phyloP scores from a whole-genome alignment of 352 stramenopile species.

The Phytopythium cucurbitacearum region DNA sequence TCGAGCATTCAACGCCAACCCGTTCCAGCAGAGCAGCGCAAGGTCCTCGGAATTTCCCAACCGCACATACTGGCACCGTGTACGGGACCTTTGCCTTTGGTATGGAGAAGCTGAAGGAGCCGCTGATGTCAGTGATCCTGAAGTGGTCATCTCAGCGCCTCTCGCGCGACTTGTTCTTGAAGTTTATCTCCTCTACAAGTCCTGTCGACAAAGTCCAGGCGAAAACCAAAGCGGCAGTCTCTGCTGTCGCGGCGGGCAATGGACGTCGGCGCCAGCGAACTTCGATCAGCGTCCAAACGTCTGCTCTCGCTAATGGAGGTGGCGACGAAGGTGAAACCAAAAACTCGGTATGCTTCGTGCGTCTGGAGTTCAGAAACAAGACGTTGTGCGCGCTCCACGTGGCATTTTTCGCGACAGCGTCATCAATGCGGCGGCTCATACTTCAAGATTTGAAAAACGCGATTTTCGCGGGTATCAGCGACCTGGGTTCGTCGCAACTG shows the following conservation, averaged over 20 bases:
- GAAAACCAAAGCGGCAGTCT: conserved; percentile 8
- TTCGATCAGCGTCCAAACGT: too few relatives aligned
- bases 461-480: conserved; percentile 54
- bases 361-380: conserved; percentile 76
- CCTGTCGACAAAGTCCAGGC: conserved; percentile 14
- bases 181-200: conserved; percentile 41
- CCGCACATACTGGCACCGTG: conserved; percentile 4
- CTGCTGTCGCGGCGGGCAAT: background rate
- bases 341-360: conserved; percentile 76
- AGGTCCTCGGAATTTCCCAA: conserved; percentile 6
- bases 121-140: conserved; percentile 46
- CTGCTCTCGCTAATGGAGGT: conserved; percentile 4
- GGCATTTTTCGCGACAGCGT: conserved; percentile 80
- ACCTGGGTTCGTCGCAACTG: conserved; percentile 16
- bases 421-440: conserved; percentile 56
- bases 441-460: conserved; percentile 66
- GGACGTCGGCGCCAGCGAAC: conserved; percentile 2
- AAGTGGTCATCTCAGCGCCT: conserved; percentile 81
- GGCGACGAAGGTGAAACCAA: conserved; percentile 30
- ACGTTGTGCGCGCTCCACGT: conserved; percentile 76
- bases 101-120: conserved; percentile 52
- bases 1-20: background rate
- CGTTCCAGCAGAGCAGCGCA: background rate
- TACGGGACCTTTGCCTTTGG: conserved; percentile 35
- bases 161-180: conserved; percentile 75